These are phyloP conservation scores for Daedaleopsis nitida DNA, from an alignment of 768 basidiomycete genomes.

Conservation along the genomic window DNA sequence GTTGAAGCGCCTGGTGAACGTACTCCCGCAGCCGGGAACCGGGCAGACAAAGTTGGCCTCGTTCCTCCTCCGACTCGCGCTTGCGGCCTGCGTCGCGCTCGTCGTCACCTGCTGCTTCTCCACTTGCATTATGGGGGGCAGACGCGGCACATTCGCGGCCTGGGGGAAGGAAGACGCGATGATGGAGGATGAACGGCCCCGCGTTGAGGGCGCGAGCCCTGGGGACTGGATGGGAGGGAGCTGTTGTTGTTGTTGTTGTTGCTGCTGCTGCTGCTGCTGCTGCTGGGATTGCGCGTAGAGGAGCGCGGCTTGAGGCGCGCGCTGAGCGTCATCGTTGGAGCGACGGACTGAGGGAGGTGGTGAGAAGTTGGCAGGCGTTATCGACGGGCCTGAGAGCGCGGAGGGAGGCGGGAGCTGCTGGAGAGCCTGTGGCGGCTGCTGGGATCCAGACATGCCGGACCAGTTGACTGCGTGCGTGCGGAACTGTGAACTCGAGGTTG, in stretches of 20 bases:
- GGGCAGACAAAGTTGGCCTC: conserved; percentile 80
- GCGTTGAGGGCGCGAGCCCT: conserved; percentile 1
- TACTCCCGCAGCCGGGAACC: conserved; percentile 41
- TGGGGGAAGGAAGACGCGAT: conserved; percentile 19
- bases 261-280: no score
- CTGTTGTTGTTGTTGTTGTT: not conserved
- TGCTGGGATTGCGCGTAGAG: conserved; percentile 47
- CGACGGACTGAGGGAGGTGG: conserved; percentile 22
- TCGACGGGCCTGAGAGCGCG: conserved; percentile 42
- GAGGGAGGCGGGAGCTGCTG: conserved; percentile 36
- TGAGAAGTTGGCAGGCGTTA: conserved; percentile 11
- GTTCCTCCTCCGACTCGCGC: conserved; percentile 85
- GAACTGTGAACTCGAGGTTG: conserved; percentile 14
- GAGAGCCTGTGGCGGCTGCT: conserved; percentile 6
- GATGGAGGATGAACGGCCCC: conserved; percentile 22
- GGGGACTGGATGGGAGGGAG: conserved; percentile 18
- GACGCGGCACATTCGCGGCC: conserved; percentile 40
- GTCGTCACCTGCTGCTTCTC: conserved; percentile 96
- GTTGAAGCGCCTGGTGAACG: conserved; percentile 82
- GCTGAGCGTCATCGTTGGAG: conserved; percentile 49
- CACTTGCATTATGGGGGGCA: conserved; percentile 87
- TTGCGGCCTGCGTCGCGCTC: conserved; percentile 89
- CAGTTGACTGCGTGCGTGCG: conserved; percentile 21
- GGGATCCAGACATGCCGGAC: conserved; percentile 5
- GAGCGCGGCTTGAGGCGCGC: conserved; percentile 55